phyloP scores from a whole-genome alignment of 2,329 filamentous ascomycete species.

The Penicillium rolfsii region DNA sequence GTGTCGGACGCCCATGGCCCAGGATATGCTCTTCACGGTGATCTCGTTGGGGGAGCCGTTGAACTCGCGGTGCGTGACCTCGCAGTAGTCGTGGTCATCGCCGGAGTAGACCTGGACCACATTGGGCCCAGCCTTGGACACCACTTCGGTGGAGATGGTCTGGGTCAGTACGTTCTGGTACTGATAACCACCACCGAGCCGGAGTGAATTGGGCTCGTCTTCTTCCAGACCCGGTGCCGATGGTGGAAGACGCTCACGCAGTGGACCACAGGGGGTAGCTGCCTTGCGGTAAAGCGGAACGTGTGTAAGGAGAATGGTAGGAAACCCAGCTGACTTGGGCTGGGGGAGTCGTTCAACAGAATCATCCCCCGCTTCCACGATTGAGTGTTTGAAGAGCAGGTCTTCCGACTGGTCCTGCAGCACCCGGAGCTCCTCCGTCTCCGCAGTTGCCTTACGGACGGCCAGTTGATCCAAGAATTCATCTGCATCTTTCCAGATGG shows the following conservation, averaged over 20 bases:
- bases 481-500: conserved; percentile 74
- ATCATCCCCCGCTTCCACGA: conserved; percentile 62
- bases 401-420: conserved; percentile 65
- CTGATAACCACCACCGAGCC: conserved; percentile 80
- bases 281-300: conserved; percentile 83
- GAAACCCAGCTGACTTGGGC: conserved; percentile 62
- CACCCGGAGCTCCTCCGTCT: conserved; percentile 68
- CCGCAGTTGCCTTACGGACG: conserved; percentile 66
- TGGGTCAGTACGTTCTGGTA: conserved; percentile 92
- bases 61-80: conserved; percentile 74
- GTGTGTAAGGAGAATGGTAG: conserved; percentile 86
- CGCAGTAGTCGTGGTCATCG: conserved; percentile 98
- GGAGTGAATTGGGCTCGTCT: conserved; percentile 77
- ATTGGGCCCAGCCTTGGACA: conserved; percentile 74
- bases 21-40: conserved; percentile 91
- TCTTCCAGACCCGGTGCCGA: conserved; percentile 57
- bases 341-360: conserved; percentile 27
- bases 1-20: conserved; percentile 90
- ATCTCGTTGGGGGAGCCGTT: conserved; percentile 72
- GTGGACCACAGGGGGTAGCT: conserved; percentile 83
- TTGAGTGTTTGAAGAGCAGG: conserved; percentile 60
- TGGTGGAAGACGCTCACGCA: conserved; percentile 81
- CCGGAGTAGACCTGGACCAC: conserved; percentile 88
- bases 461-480: conserved; percentile 74
- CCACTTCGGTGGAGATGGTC: conserved; percentile 72